Conservation (phyloP, 495 filamentous ascomycete species). For the Trichocladium uniseriatum region DNA sequence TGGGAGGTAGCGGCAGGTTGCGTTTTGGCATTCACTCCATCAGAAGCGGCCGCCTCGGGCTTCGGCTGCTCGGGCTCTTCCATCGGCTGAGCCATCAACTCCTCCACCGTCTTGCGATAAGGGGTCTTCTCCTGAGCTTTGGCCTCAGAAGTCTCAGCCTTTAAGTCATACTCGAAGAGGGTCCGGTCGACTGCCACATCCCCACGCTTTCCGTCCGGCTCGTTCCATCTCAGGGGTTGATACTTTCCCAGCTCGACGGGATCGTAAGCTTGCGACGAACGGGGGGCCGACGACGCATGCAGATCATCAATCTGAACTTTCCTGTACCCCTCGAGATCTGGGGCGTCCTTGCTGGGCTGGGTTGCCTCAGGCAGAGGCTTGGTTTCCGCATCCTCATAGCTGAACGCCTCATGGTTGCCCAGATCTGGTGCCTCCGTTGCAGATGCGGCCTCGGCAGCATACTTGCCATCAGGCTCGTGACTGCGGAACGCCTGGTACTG, state of each 20-base stretch:
- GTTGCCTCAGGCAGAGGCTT: no score
- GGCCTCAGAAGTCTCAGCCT: not conserved
- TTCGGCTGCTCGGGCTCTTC: conserved; percentile 6
- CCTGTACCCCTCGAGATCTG: no score
- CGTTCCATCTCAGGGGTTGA: conserved; percentile 9
- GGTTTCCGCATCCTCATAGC: conserved; percentile 24
- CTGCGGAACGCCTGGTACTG: conserved; percentile 1
- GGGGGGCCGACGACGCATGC: not conserved
- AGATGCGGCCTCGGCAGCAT: conserved; percentile 5
- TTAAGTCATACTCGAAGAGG: not conserved
- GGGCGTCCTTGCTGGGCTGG: no score
- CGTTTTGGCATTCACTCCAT: no score
- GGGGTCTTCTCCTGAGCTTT: conserved; percentile 7
- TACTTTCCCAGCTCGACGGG: conserved; percentile 10
- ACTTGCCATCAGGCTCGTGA: conserved; percentile 18
- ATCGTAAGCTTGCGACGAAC: not conserved
- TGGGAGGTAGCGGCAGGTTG: no score
- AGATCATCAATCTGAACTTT: no score
- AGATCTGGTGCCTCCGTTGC: conserved; percentile 24
- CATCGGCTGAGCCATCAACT: conserved; percentile 15
- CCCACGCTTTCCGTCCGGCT: conserved; percentile 12
- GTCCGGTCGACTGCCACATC: conserved; percentile 2
- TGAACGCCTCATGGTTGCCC: conserved; percentile 25
- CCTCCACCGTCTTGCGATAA: conserved; percentile 17
- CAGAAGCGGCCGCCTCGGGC: not conserved